Percentiles rank a stretch among this genome's conserved stretches.
Evolutionary conservation across 2,329 filamentous ascomycete genomes (phyloP).

Genomic region (Talaromyces islandicus): DNA sequence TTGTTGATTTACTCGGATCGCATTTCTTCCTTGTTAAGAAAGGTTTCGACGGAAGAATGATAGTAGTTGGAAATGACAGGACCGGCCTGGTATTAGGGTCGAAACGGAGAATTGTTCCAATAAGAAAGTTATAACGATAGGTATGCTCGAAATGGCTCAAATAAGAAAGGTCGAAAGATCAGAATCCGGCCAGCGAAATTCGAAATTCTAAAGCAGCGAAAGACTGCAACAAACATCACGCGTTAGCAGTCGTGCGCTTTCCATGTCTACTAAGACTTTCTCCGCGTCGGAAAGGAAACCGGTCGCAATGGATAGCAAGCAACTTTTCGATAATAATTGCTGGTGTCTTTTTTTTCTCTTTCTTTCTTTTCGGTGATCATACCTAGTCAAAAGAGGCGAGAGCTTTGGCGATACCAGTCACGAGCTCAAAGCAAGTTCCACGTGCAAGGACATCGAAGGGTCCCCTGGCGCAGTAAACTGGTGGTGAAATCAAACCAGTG

Average conservation of each 20-base stretch:
- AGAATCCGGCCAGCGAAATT: background rate
- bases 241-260: background rate
- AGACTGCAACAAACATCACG: background rate
- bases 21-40: constrained; percentile 25
- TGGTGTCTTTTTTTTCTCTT: background rate
- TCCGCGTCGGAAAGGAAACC: background rate
- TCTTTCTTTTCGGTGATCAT: background rate
- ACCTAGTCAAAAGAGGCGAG: background rate
- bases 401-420: background rate
- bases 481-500: background rate
- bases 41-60: constrained; percentile 59
- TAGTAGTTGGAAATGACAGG: background rate
- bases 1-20: background rate
- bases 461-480: background rate
- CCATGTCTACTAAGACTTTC: background rate
- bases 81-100: background rate
- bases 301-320: background rate
- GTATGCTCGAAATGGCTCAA: background rate
- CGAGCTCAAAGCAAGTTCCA: background rate
- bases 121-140: background rate
- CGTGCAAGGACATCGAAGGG: background rate
- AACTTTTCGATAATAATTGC: background rate
- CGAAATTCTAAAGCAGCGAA: background rate
- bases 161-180: background rate
- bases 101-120: background rate